Percentiles rank a stretch among this genome's conserved stretches.
These are phyloP conservation scores for Xerocomus brunneocitrinus DNA, from an alignment of 768 basidiomycete genomes.

Conservation along the genomic window DNA sequence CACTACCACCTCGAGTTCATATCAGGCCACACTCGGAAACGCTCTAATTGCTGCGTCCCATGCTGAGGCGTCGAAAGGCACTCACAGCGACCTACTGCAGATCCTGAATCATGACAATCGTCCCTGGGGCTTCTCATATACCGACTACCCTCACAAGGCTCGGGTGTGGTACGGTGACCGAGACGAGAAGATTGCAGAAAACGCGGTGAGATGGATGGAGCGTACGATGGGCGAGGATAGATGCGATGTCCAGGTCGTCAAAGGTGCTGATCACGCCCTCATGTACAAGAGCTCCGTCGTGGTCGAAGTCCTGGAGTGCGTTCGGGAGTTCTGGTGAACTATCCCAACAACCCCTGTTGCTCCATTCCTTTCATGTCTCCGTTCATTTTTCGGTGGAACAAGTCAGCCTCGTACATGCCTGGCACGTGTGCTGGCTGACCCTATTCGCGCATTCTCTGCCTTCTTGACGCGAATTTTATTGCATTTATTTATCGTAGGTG, in stretches of 20 bases:
- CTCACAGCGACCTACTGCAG: constrained; percentile 84
- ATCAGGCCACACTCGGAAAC: constrained; percentile 75
- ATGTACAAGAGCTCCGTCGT: constrained; percentile 91
- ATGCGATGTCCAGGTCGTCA: constrained; percentile 77
- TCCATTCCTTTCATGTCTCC: constrained; percentile 14
- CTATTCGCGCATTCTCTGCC: constrained; percentile 3
- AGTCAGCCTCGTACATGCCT: constrained; percentile 1
- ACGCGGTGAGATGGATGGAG: constrained; percentile 91
- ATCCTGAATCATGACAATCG: constrained; percentile 88
- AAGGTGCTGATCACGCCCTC: constrained; percentile 86
- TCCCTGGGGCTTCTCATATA: constrained; percentile 89
- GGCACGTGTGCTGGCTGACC: constrained; percentile 5
- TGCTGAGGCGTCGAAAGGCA: constrained; percentile 88
- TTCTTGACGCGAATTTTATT: constrained; percentile 9
- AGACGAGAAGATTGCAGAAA: constrained; percentile 91
- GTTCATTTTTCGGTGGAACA: constrained; percentile 17
- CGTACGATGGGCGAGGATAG: constrained; percentile 68
- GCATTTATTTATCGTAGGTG: constrained; percentile 19
- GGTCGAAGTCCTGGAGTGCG: constrained; percentile 75
- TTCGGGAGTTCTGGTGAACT: constrained; percentile 52
- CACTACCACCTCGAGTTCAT: constrained; percentile 25
- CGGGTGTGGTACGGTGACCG: constrained; percentile 90
- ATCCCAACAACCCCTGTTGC: constrained; percentile 10
- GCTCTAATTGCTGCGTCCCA: constrained; percentile 93
- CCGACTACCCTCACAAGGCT: constrained; percentile 68